Evolutionary conservation across 164 flowering plant genomes (phyloP).

Genomic region (Kingdonia uniflora): DNA sequence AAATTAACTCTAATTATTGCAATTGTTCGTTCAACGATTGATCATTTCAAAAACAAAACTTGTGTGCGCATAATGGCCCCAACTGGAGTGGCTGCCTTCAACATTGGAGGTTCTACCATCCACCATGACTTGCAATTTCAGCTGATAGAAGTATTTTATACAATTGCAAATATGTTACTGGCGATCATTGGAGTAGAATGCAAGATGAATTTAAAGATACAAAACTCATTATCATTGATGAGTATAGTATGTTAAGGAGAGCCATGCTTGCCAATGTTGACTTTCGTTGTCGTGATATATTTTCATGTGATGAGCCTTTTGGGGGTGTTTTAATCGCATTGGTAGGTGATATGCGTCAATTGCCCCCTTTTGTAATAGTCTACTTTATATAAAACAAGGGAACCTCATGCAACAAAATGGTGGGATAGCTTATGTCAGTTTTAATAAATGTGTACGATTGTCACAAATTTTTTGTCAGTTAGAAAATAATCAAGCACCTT

Average conservation of each 20-base stretch:
- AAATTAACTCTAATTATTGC: no score
- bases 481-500: background rate
- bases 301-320: background rate
- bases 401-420: background rate
- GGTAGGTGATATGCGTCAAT: background rate
- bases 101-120: no score
- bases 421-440: background rate
- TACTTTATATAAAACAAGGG: background rate
- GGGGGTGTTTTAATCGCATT: background rate
- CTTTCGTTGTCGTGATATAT: background rate
- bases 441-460: background rate
- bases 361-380: background rate
- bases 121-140: no score
- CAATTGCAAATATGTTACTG: background rate
- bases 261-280: background rate
- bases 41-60: no score
- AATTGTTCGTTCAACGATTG: no score
- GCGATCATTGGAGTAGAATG: background rate
- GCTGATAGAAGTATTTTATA: no score
- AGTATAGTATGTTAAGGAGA: background rate
- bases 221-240: background rate
- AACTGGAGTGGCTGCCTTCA: no score
- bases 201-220: background rate
- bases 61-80: no score
- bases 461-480: background rate